Conservation (phyloP, 2,329 filamentous ascomycete genomes). For the Neopestalotiopsis clavispora region DNA sequence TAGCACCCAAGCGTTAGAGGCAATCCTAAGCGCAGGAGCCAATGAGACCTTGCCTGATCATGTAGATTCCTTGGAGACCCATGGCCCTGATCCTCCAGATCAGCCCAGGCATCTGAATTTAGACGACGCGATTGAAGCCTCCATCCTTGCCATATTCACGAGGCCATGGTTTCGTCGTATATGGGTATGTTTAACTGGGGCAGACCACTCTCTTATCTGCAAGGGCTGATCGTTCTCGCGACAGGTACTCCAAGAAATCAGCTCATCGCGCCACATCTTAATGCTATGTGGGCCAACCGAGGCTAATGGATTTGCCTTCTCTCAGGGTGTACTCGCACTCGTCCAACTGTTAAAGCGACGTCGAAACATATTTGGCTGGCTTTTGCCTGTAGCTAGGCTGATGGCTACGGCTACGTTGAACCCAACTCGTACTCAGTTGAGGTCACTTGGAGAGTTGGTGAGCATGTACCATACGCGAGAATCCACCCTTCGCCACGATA, state of each 20-base stretch:
- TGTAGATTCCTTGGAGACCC: background rate
- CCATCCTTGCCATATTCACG: background rate
- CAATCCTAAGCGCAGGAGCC: background rate
- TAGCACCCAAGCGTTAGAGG: background rate
- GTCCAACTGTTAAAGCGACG: background rate
- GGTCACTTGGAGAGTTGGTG: background rate
- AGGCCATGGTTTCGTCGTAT: background rate
- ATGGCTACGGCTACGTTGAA: background rate
- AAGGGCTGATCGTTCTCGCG: background rate
- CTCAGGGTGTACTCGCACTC: background rate
- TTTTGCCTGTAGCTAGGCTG: background rate
- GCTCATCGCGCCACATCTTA: background rate
- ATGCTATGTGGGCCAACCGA: background rate
- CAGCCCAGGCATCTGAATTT: background rate
- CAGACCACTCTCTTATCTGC: background rate
- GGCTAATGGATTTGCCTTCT: background rate
- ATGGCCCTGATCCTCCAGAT: background rate
- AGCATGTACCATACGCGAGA: background rate
- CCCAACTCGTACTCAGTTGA: background rate
- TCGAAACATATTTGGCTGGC: background rate
- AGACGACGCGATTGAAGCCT: background rate
- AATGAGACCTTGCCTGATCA: background rate
- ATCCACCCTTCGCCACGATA: background rate
- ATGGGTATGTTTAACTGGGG: background rate
- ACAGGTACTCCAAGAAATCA: background rate